A percentile compares a stretch with the other conserved stretches of the same genome.
phyloP scores from a whole-genome alignment of 1,284 basidiomycete genomes.

The Coniophora puteana region DNA sequence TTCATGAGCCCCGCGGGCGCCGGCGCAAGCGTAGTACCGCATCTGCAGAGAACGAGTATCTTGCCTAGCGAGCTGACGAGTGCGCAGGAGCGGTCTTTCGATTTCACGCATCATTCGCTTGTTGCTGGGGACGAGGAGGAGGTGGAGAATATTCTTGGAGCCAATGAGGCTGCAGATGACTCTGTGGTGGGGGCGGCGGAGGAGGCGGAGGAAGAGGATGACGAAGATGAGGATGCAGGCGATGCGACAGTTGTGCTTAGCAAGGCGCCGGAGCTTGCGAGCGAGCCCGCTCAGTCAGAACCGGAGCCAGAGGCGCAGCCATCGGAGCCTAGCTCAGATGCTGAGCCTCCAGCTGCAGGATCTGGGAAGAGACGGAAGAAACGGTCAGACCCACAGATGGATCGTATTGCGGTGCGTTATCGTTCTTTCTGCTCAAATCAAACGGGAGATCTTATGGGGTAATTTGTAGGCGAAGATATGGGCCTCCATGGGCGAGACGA shows the following conservation, averaged over 20 bases:
- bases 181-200: conserved; percentile 6
- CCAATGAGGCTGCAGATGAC: conserved; percentile 9
- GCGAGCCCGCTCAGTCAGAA: conserved; percentile 3
- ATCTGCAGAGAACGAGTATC: neutral
- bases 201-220: conserved; percentile 10
- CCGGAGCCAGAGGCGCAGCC: conserved; percentile 7
- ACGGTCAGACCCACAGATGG: conserved; percentile 50
- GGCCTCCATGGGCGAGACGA: conserved; percentile 57
- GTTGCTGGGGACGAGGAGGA: conserved; percentile 2
- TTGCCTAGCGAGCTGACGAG: no score
- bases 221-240: conserved; percentile 22
- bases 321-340: conserved; percentile 3
- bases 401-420: conserved; percentile 52
- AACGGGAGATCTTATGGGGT: neutral
- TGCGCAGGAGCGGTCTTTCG: neutral
- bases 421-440: neutral
- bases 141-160: conserved; percentile 4
- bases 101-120: no score
- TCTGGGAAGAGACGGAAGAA: conserved; percentile 29
- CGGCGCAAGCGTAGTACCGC: no score
- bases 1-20: conserved; percentile 52
- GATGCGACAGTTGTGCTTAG: conserved; percentile 29
- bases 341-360: conserved; percentile 10
- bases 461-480: conserved; percentile 59
- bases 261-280: conserved; percentile 13